Evolutionary conservation across 805 yeast species (phyloP), one percentile per base, ranked within the genome.

Genomic region (Myxozyma kluyveri): DNA sequence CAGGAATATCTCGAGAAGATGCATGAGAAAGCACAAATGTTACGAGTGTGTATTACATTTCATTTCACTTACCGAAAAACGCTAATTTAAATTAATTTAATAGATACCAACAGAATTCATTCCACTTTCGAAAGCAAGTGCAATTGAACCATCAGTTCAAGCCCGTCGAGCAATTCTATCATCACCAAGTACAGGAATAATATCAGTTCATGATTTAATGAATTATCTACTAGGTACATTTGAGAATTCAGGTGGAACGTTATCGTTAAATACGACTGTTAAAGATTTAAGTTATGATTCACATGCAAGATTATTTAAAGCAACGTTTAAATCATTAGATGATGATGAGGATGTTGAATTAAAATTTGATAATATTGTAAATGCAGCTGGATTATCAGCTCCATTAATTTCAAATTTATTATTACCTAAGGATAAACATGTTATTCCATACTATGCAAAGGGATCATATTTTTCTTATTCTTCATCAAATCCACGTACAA

Each of bases 141-240:
- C 59, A 42, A 62, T 75, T 5, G 91, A 84, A 61, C 96, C 96
- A 0, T 73, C 78, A n/a, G 77, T 89, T 23, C 67, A 65, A 4
- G 95, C 89, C 0, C 68, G 74, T 2, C 67, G 72, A 31, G 89
- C 86, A 0, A 77, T 82, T 1, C 70, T 89, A 39, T 75, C 75
- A 52, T 85, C 95, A 6, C 93, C 95, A 1, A 75, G 89, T 0
- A 84, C 96, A 0, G 96, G 97, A 0, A 90, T 89, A 18, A 68
- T 88, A 1, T 82, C 88, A 12, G 88, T 95, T 0, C 96, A 90
- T 67, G 82, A 86, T 4, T 72, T 85, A 50, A 79, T 85, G 78
- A 75, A 75, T 27, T 87, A 75, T 65, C 70, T 78, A 43, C 75
- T 77, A 47, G 75, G 84, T 0, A 67, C 68, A 17, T 73, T 84